Percentiles rank a stretch among this genome's conserved stretches.
These are phyloP conservation scores for Trichophyton benhamiae DNA, from an alignment of 2,329 filamentous ascomycete genomes.

Conservation along the genomic window DNA sequence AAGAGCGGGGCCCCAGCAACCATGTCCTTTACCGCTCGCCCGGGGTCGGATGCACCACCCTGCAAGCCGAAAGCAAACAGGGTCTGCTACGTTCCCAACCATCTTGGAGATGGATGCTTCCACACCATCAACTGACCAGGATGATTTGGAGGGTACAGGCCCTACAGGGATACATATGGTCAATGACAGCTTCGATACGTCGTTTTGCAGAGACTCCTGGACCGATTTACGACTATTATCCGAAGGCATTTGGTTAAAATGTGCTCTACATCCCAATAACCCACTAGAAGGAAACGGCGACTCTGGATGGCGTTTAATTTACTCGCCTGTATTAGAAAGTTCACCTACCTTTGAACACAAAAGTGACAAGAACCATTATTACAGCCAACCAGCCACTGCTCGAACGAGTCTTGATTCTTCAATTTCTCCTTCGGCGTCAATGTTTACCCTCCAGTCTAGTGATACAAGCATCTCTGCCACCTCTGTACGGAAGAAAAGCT, in stretches of 20 bases:
- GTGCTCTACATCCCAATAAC: background rate
- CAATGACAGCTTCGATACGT: background rate
- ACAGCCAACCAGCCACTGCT: background rate
- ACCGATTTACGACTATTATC: background rate
- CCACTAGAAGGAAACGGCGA: background rate
- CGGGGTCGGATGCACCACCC: background rate
- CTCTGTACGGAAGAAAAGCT: background rate
- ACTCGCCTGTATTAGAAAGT: background rate
- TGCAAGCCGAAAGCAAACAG: background rate
- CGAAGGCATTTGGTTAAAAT: background rate
- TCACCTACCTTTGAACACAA: background rate
- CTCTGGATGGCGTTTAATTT: background rate
- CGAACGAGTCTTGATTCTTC: background rate
- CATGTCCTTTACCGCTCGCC: background rate
- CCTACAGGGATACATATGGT: background rate
- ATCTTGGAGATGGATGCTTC: background rate
- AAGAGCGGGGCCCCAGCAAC: background rate
- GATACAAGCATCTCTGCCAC: background rate
- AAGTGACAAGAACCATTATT: background rate
- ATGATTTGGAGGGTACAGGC: background rate
- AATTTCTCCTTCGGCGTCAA: background rate
- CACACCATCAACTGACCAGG: background rate
- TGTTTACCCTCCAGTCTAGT: background rate
- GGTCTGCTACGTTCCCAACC: background rate
- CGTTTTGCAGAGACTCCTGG: background rate